These are phyloP conservation scores for Haplosporangium gracile DNA, from an alignment of 192 early-diverging fungal genomes.

Conservation along the genomic window DNA sequence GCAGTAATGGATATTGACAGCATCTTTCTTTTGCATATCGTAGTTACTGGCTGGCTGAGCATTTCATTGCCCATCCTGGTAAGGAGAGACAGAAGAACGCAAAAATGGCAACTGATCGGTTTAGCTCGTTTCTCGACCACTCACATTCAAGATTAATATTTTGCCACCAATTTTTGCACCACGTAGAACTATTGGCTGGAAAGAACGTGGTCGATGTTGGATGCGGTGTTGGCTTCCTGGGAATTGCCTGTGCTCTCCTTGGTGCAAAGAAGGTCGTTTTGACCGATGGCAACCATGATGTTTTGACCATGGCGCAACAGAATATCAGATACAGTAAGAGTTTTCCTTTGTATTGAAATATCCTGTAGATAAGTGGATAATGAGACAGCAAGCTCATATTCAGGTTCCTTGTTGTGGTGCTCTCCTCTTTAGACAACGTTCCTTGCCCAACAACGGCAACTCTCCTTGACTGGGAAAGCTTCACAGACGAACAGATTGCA, in stretches of 20 bases:
- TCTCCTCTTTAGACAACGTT: slow-evolving; percentile 5
- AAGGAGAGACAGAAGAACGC: background rate
- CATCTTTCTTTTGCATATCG: background rate
- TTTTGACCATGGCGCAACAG: slow-evolving; percentile 32
- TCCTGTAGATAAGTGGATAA: background rate
- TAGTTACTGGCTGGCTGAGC: slow-evolving; percentile 52
- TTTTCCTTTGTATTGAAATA: background rate
- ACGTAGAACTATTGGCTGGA: slow-evolving; percentile 23
- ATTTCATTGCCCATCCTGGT: slow-evolving; percentile 46
- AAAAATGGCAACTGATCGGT: background rate
- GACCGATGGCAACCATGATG: slow-evolving; percentile 48
- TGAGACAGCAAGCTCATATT: background rate
- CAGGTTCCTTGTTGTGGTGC: background rate
- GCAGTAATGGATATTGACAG: background rate
- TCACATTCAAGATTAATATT: background rate
- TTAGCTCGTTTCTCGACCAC: background rate
- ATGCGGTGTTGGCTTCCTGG: slow-evolving; percentile 50
- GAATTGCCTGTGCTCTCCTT: slow-evolving; percentile 38
- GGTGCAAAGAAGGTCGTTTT: slow-evolving; percentile 42
- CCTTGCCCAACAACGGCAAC: slow-evolving; percentile 30
- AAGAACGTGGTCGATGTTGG: slow-evolving; percentile 53
- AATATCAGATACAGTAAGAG: slow-evolving; percentile 50
- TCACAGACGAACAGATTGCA: slow-evolving; percentile 45
- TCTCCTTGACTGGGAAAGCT: slow-evolving; percentile 52
- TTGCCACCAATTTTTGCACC: background rate